These are phyloP conservation scores for Eragrostis curvula DNA, from an alignment of 176 grass and related monocot genomes.

Conservation along the genomic window DNA sequence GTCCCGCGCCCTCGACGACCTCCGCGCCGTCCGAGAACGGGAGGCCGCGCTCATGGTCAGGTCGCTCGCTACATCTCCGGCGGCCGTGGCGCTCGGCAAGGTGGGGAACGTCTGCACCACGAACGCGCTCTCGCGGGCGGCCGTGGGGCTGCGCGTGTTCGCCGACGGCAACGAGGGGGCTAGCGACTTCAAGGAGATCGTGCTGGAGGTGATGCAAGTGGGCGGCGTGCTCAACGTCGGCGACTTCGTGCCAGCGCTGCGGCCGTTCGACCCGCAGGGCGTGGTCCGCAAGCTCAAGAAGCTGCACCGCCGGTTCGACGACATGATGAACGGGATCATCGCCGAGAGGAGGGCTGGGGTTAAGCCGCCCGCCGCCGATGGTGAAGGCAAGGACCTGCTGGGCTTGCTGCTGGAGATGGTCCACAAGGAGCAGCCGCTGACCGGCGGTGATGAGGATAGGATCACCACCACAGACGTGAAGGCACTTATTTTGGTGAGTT, in stretches of 20 bases:
- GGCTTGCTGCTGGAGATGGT: slow-evolving; percentile 48
- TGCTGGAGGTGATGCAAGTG: slow-evolving; percentile 61
- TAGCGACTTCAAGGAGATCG: slow-evolving; percentile 64
- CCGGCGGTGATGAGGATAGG: slow-evolving; percentile 30
- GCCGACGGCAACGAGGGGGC: slow-evolving; percentile 19
- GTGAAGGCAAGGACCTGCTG: slow-evolving; percentile 41
- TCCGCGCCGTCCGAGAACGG: slow-evolving; percentile 42
- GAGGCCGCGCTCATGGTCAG: slow-evolving; percentile 60
- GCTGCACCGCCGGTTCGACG: slow-evolving; percentile 66
- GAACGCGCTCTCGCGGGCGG: slow-evolving; percentile 62
- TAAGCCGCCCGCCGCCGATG: neutral
- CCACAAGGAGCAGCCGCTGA: slow-evolving; percentile 28
- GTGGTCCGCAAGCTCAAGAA: slow-evolving; percentile 67
- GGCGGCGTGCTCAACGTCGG: slow-evolving; percentile 66
- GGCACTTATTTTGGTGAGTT: slow-evolving; percentile 66
- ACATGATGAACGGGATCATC: slow-evolving; percentile 65
- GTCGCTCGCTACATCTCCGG: neutral
- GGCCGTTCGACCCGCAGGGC: slow-evolving; percentile 59
- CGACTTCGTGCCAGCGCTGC: slow-evolving; percentile 63
- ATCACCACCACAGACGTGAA: slow-evolving; percentile 64
- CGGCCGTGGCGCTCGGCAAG: slow-evolving; percentile 38
- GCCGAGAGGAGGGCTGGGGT: slow-evolving; percentile 36
- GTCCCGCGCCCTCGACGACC: slow-evolving; percentile 52
- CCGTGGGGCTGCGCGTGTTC: slow-evolving; percentile 64
- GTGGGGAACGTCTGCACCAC: slow-evolving; percentile 63